These are phyloP conservation scores for Diplodia mutila DNA, from an alignment of 2,329 filamentous ascomycete genomes.

Conservation along the genomic window DNA sequence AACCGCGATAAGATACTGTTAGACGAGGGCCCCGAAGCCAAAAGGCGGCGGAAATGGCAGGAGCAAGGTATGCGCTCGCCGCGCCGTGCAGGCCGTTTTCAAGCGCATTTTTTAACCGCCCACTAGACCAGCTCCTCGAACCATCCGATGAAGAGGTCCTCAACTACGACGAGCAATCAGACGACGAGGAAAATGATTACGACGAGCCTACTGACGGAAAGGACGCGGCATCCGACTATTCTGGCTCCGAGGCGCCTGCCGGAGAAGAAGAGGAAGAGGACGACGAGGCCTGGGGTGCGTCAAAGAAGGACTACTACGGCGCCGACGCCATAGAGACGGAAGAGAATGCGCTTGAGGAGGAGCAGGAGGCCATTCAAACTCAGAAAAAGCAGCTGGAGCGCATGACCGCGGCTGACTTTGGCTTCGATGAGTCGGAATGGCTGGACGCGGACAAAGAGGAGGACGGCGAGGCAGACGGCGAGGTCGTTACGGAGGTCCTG, in stretches of 20 bases:
- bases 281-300: constrained; percentile 80
- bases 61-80: constrained; percentile 61
- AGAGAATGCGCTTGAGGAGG: constrained; percentile 83
- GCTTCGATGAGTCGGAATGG: constrained; percentile 91
- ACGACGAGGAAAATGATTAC: constrained; percentile 45
- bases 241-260: constrained; percentile 41
- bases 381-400: constrained; percentile 89
- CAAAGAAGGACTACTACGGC: constrained; percentile 90
- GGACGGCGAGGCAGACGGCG: constrained; percentile 47
- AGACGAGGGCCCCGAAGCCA: constrained; percentile 77
- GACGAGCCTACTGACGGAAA: constrained; percentile 40
- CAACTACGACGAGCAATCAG: constrained; percentile 55
- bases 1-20: constrained; percentile 85
- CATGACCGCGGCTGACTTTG: constrained; percentile 91
- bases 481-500: constrained; percentile 82
- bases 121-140: constrained; percentile 60
- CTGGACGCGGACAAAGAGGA: constrained; percentile 58
- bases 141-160: constrained; percentile 67
- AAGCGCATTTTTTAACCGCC: not conserved
- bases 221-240: constrained; percentile 38
- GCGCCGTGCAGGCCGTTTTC: constrained; percentile 27
- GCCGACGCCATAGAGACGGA: constrained; percentile 76
- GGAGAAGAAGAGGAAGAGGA: constrained; percentile 62
- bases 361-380: constrained; percentile 82
- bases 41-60: constrained; percentile 71